Evolutionary conservation across 257 asterid genomes (phyloP).

Genomic region (Solanum arcanum): DNA sequence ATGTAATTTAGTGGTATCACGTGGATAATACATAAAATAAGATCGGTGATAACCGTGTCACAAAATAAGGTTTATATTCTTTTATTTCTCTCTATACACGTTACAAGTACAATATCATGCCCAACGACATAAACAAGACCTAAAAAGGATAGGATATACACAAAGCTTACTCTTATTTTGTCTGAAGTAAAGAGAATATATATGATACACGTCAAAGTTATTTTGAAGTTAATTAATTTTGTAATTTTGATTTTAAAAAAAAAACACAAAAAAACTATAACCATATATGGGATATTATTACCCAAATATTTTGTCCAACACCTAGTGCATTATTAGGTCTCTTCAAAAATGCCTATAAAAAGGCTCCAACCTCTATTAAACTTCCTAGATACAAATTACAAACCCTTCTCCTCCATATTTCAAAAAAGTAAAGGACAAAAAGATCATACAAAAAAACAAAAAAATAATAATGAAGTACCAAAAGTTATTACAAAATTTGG

Average conservation of each 20-base stretch:
- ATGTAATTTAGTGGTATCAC: too few species aligned
- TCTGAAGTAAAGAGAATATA: neutral
- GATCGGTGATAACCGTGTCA: too few species aligned
- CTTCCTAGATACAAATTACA: neutral
- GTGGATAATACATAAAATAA: neutral
- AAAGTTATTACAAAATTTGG: neutral
- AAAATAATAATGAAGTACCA: constrained; percentile 11
- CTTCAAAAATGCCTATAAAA: constrained; percentile 4
- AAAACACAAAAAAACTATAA: neutral
- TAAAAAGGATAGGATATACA: neutral
- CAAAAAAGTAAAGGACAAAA: neutral
- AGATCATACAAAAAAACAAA: neutral
- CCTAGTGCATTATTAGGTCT: neutral
- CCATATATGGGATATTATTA: neutral
- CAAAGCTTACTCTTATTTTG: neutral
- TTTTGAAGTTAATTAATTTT: neutral
- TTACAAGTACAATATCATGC: neutral
- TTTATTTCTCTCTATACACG: neutral
- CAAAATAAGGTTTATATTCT: too few species aligned
- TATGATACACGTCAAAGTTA: neutral
- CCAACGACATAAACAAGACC: rapidly evolving
- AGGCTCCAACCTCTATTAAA: neutral
- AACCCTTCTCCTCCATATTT: neutral
- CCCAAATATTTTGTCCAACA: neutral
- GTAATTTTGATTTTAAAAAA: neutral